Percentiles rank a stretch among this genome's conserved stretches.
These are phyloP conservation scores for Globisporangium orthogonon DNA, from an alignment of 352 stramenopile species.

Conservation along the genomic window DNA sequence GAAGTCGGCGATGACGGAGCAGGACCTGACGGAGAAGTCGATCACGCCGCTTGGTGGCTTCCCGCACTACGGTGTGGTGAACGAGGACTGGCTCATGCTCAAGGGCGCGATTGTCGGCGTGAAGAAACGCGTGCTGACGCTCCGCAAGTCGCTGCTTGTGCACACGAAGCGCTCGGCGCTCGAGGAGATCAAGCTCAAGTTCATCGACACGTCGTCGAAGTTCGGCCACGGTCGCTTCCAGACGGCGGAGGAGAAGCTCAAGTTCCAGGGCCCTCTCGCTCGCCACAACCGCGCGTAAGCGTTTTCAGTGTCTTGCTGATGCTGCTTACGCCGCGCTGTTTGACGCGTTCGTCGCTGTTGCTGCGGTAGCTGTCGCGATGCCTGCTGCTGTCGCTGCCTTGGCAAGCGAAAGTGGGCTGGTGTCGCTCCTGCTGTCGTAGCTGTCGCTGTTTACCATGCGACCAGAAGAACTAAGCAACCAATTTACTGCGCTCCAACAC, in stretches of 20 bases:
- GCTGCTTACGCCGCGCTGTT: constrained; percentile 11
- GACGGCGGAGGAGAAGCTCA: constrained; percentile 98
- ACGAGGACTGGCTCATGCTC: constrained; percentile 99
- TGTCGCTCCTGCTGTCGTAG: background rate
- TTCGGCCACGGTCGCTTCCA: constrained; percentile 99
- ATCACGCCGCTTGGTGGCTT: constrained; percentile 99
- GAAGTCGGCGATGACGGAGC: constrained; percentile 96
- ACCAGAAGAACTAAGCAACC: constrained; percentile 2
- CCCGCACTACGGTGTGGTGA: constrained; percentile 99
- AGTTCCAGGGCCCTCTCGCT: constrained; percentile 97
- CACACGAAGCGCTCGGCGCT: constrained; percentile 96
- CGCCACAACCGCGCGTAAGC: constrained; percentile 86
- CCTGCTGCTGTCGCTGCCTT: no score
- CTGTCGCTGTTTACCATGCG: background rate
- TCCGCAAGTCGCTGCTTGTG: constrained; percentile 98
- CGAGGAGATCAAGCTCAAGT: constrained; percentile 95
- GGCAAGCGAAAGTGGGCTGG: background rate
- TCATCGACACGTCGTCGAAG: constrained; percentile 98
- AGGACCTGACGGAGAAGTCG: constrained; percentile 99
- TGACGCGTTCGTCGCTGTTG: constrained; percentile 7
- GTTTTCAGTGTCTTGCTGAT: constrained; percentile 1
- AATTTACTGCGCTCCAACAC: constrained; percentile 3
- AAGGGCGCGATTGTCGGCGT: constrained; percentile 97
- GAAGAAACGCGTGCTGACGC: constrained; percentile 98
- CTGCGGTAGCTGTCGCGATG: background rate